Evolutionary conservation across 2,329 filamentous ascomycete species (phyloP).

Genomic region (Beauveria brongniartii): DNA sequence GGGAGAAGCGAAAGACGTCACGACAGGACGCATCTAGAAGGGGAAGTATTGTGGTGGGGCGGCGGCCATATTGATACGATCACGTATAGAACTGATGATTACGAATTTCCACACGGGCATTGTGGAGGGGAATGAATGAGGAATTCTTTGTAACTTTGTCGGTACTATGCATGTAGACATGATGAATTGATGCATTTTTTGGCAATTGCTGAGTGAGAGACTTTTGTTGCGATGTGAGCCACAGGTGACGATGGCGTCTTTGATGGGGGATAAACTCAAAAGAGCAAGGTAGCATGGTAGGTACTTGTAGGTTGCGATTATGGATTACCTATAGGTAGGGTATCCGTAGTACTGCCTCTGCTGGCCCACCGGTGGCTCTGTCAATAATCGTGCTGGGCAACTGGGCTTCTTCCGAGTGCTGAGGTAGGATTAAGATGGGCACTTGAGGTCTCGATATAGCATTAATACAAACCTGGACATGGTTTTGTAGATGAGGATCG

Average conservation of each 20-base stretch:
- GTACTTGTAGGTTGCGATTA: no score
- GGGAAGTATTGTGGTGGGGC: background rate
- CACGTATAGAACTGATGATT: constrained; percentile 5
- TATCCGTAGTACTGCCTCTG: no score
- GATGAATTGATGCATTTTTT: background rate
- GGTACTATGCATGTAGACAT: background rate
- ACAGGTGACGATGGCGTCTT: background rate
- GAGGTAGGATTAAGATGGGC: no score
- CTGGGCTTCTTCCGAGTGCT: no score
- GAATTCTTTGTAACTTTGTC: background rate
- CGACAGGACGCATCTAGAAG: background rate
- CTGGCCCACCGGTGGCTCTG: no score
- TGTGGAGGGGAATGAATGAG: background rate
- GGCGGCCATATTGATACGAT: background rate
- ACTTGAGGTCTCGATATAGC: no score
- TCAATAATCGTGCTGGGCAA: no score
- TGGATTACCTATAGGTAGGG: no score
- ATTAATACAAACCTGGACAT: no score
- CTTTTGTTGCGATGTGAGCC: background rate
- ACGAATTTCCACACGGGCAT: constrained; percentile 3
- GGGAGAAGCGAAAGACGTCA: background rate
- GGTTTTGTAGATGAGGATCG: no score
- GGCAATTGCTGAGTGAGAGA: background rate
- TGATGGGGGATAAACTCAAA: background rate
- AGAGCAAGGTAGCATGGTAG: no score